These are phyloP conservation scores for Auriculariales sp. DNA, from an alignment of 768 basidiomycete genomes.

Conservation along the genomic window DNA sequence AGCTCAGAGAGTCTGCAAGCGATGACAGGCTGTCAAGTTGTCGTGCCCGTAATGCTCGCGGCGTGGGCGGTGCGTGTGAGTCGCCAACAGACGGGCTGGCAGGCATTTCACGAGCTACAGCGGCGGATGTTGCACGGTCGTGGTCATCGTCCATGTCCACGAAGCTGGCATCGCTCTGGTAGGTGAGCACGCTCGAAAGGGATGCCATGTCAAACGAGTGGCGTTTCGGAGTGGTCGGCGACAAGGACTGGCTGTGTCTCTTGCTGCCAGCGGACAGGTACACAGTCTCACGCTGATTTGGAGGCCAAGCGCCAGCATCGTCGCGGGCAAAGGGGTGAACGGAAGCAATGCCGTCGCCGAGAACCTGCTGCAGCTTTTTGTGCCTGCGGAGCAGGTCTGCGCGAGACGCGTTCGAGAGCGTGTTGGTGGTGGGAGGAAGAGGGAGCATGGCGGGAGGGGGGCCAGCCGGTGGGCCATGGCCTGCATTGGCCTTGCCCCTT, in stretches of 20 bases:
- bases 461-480: too few relatives aligned
- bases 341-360: constrained; percentile 50
- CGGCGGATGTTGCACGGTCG: background rate
- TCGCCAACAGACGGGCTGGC: constrained; percentile 28
- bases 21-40: background rate
- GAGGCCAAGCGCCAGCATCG: background rate
- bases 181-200: background rate
- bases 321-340: constrained; percentile 12
- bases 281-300: constrained; percentile 11
- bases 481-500: too few relatives aligned
- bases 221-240: constrained; percentile 31
- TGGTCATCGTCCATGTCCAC: background rate
- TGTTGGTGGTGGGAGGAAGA: constrained; percentile 41
- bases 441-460: constrained; percentile 2
- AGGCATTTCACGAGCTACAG: constrained; percentile 12
- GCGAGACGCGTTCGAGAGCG: constrained; percentile 54
- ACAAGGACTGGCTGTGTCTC: constrained; percentile 14
- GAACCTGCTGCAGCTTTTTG: constrained; percentile 68
- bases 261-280: constrained; percentile 25
- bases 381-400: constrained; percentile 58
- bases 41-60: constrained; percentile 15
- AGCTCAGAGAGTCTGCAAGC: background rate
- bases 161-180: background rate
- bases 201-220: background rate
- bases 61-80: background rate